Evolutionary conservation across 2,329 filamentous ascomycete genomes (phyloP).

Genomic region (Paecilomyces niveus): DNA sequence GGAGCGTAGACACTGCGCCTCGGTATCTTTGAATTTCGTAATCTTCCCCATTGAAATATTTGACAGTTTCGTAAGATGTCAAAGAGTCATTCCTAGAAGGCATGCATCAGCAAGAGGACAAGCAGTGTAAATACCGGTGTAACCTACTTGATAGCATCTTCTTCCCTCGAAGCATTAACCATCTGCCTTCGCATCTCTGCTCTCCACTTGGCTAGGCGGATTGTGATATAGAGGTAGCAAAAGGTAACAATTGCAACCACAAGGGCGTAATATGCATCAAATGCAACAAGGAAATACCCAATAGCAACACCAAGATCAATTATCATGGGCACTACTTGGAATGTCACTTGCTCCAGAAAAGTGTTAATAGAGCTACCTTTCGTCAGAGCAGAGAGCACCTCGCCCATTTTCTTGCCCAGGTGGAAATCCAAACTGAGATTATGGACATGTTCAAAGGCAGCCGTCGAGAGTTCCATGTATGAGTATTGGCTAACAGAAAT

Average conservation of each 20-base stretch:
- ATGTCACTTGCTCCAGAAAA: conserved; percentile 93
- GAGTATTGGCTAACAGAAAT: conserved; percentile 96
- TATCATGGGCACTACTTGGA: conserved; percentile 91
- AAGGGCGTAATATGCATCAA: conserved; percentile 84
- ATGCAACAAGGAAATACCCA: conserved; percentile 67
- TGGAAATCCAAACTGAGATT: conserved; percentile 93
- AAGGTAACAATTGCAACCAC: conserved; percentile 88
- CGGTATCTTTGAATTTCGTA: conserved; percentile 72
- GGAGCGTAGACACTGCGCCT: conserved; percentile 62
- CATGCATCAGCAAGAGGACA: background rate
- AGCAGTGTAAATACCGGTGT: background rate
- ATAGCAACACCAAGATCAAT: conserved; percentile 83
- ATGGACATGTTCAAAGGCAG: conserved; percentile 96
- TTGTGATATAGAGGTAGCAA: conserved; percentile 92
- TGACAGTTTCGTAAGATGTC: conserved; percentile 94
- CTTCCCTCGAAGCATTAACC: conserved; percentile 89
- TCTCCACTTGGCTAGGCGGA: conserved; percentile 89
- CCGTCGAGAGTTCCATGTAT: conserved; percentile 86
- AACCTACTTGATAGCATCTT: conserved; percentile 82
- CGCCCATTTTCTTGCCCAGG: conserved; percentile 90
- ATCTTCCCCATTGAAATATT: conserved; percentile 79
- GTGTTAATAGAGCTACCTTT: conserved; percentile 95
- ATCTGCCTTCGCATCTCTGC: conserved; percentile 86
- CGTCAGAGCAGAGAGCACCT: conserved; percentile 89
- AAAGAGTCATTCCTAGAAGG: conserved; percentile 75